phyloP scores from a whole-genome alignment of 805 yeast species.

The Candida bentonensis region DNA sequence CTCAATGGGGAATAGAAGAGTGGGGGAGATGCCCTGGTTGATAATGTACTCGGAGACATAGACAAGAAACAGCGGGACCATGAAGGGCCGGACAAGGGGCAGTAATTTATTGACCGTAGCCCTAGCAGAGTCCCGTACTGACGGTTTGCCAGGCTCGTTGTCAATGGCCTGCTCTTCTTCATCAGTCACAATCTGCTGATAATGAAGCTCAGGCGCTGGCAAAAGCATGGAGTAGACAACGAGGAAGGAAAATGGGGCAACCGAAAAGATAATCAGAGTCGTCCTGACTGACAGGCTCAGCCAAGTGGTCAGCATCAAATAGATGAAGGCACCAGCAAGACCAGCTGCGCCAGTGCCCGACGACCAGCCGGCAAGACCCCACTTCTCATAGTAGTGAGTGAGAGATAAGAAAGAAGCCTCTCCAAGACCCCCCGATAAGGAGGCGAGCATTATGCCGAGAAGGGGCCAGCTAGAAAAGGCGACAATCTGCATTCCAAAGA shows the following conservation, averaged over 20 bases:
- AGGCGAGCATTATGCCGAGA: slow-evolving; percentile 62
- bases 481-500: slow-evolving; percentile 61
- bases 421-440: slow-evolving; percentile 78
- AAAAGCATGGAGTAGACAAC: slow-evolving; percentile 16
- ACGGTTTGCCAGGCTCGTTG: not conserved
- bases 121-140: not conserved
- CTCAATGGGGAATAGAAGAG: slow-evolving; percentile 62
- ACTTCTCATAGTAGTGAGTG: slow-evolving; percentile 56
- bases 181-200: not conserved
- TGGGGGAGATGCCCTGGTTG: slow-evolving; percentile 87
- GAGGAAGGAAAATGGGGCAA: slow-evolving; percentile 22
- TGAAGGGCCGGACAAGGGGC: slow-evolving; percentile 32
- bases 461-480: slow-evolving; percentile 22
- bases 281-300: slow-evolving; percentile 38
- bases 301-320: slow-evolving; percentile 59
- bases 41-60: slow-evolving; percentile 78
- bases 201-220: slow-evolving; percentile 14
- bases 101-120: slow-evolving; percentile 15
- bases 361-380: slow-evolving; percentile 74
- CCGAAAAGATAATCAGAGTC: slow-evolving; percentile 43
- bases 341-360: slow-evolving; percentile 98
- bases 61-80: slow-evolving; percentile 74
- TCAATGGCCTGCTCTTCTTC: slow-evolving; percentile 2
- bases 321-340: slow-evolving; percentile 56
- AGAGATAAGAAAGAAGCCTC: slow-evolving; percentile 79